Evolutionary conservation across 2,329 filamentous ascomycete species (phyloP), one percentile per base, ranked within the genome.

Genomic region (Onygenales sp.): DNA sequence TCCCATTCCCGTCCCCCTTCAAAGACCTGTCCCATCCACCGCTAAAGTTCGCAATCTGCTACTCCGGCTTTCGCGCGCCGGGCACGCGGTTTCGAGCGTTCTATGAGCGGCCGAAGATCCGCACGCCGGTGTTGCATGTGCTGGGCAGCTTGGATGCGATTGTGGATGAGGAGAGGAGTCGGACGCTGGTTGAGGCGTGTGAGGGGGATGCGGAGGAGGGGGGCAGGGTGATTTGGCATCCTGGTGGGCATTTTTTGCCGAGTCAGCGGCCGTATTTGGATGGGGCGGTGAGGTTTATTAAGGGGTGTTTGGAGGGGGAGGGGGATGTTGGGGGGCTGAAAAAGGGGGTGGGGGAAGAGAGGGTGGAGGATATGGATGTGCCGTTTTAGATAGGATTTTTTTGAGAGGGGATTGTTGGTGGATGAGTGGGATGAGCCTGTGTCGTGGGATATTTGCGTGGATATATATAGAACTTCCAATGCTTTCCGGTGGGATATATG

Each of bases 221-320:
- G 52, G 73, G 69, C 43, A 78, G 72, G 60, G 76, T 81, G 51
- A 75, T 86, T 51, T 82, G 86, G 61, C 89, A 95, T 69, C 91
- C 92, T 1, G 92, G 92, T 7, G 91, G 91, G 0, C 92, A 97
- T 68, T 90, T 95, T 64, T 80, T 96, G 63, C 92, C 92, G 0
- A 83, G 89, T 55, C 82, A 85, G 60, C 89, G 86, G 73, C 86
- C 90, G 60, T 93, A 86, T 79, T 82, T 85, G 17, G 84, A 85
- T 75, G 85, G 85, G 35, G 71, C 94, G 59, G 83, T 86, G 4
- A 82, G 78, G 0, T 95, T 91, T 65, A 82, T 93, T 47, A 76
- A 74, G 61, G 77, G 79, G 57, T 69, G 71, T 46, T 58, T 81
- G 58, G 73, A 75, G 49, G 68, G 63, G 35, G 57, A n/a, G 55